Percentiles rank a stretch among this genome's conserved stretches.
phyloP scores from a whole-genome alignment of 768 basidiomycete genomes.

The Tephrocybe sp. region DNA sequence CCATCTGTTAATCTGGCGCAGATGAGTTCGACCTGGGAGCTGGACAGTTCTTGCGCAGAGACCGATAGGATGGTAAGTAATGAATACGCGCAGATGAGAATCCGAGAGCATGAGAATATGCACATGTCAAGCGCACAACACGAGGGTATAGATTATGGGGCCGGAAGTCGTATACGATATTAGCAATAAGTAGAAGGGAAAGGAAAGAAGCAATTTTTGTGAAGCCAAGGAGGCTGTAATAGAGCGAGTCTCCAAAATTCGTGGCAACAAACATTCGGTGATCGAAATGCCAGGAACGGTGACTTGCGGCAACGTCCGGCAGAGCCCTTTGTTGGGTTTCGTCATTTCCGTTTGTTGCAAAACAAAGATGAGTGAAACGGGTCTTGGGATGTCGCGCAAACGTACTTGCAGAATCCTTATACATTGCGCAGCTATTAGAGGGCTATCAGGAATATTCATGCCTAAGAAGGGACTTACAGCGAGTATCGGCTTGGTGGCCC shows the following conservation, averaged over 20 bases:
- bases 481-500: too few species aligned
- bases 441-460: too few species aligned
- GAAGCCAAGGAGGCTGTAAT: neutral
- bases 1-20: constrained; percentile 35
- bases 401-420: too few species aligned
- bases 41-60: constrained; percentile 30
- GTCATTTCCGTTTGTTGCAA: too few species aligned
- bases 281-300: neutral
- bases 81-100: constrained; percentile 2
- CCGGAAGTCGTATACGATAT: neutral
- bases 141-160: neutral
- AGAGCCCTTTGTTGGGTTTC: too few species aligned
- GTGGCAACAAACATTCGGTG: too few species aligned
- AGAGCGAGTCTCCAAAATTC: neutral
- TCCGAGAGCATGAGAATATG: neutral
- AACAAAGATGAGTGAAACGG: too few species aligned
- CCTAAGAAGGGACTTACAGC: too few species aligned
- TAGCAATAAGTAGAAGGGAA: neutral
- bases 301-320: too few species aligned
- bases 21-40: constrained; percentile 31
- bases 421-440: too few species aligned
- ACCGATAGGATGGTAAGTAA: constrained; percentile 4
- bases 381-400: too few species aligned
- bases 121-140: constrained; percentile 1
- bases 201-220: neutral